phyloP scores from a whole-genome alignment of 2,329 filamentous ascomycete species.

The Phialophora macrospora region DNA sequence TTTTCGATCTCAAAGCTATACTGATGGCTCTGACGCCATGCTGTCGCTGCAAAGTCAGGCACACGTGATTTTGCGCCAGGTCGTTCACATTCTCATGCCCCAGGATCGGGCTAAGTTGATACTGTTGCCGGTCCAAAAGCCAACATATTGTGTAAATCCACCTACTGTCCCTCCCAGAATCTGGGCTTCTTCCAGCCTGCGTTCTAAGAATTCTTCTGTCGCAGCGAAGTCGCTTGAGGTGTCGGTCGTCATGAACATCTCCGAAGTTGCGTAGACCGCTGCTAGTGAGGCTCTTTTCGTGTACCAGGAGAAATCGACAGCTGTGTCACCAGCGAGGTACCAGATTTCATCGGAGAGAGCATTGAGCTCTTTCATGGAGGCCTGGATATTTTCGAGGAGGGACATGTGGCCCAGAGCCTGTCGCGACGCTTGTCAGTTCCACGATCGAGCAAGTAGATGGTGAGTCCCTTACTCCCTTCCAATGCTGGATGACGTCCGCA shows the following conservation, averaged over 20 bases:
- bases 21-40: too few relatives aligned
- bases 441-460: not conserved
- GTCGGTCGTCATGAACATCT: constrained; percentile 95
- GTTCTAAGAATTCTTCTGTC: constrained; percentile 78
- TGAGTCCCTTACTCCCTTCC: constrained; percentile 76
- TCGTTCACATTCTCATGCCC: constrained; percentile 72
- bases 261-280: constrained; percentile 74
- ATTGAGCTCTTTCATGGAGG: constrained; percentile 78
- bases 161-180: constrained; percentile 66
- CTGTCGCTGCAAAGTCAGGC: not conserved
- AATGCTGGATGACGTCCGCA: constrained; percentile 70
- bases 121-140: constrained; percentile 76
- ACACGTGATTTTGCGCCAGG: not conserved
- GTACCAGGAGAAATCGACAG: constrained; percentile 89
- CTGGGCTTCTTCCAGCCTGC: constrained; percentile 72
- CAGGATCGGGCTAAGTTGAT: constrained; percentile 87
- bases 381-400: constrained; percentile 75
- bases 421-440: constrained; percentile 23
- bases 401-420: constrained; percentile 91
- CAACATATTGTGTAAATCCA: constrained; percentile 74
- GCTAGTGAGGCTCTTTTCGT: constrained; percentile 68
- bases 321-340: constrained; percentile 79
- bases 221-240: constrained; percentile 71
- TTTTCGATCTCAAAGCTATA: too few relatives aligned
- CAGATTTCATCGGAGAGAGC: constrained; percentile 89